phyloP scores from a whole-genome alignment of 2,329 filamentous ascomycete genomes.

The Penicillium concentricum region DNA sequence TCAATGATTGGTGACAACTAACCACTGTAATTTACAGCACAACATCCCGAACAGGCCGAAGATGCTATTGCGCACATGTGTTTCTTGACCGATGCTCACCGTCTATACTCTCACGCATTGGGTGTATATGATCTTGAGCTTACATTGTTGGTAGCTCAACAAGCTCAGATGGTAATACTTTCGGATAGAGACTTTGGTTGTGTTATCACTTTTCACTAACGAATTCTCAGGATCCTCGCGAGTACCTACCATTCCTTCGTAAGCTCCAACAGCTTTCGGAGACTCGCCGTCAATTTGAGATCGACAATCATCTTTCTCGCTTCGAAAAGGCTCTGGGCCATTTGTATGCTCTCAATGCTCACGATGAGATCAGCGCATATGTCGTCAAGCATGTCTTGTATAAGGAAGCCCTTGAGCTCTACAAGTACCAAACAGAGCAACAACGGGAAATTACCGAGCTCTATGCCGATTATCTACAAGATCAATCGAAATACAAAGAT shows the following conservation, averaged over 20 bases:
- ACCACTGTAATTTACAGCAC: slow-evolving; percentile 38
- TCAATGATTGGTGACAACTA: slow-evolving; percentile 5
- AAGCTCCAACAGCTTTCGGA: slow-evolving; percentile 72
- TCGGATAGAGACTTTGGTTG: neutral
- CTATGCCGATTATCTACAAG: slow-evolving; percentile 76
- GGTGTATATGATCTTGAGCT: slow-evolving; percentile 91
- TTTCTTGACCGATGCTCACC: slow-evolving; percentile 91
- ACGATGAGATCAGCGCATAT: slow-evolving; percentile 77
- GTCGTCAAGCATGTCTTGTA: slow-evolving; percentile 78
- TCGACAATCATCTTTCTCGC: slow-evolving; percentile 83
- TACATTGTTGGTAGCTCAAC: slow-evolving; percentile 85
- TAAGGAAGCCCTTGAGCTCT: slow-evolving; percentile 71
- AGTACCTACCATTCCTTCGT: slow-evolving; percentile 94
- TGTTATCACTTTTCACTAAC: slow-evolving; percentile 9
- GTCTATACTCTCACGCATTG: slow-evolving; percentile 84
- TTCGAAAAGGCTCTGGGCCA: slow-evolving; percentile 74
- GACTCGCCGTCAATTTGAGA: slow-evolving; percentile 72
- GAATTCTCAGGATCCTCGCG: slow-evolving; percentile 69
- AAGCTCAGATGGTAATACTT: slow-evolving; percentile 70
- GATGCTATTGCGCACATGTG: slow-evolving; percentile 94
- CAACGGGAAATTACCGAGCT: slow-evolving; percentile 69
- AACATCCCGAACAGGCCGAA: slow-evolving; percentile 72
- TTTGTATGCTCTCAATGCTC: slow-evolving; percentile 69
- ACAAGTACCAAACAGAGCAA: slow-evolving; percentile 73
- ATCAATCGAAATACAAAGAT: slow-evolving; percentile 74